Conservation (phyloP, 208 protist species). For the Trypanosoma melophagium region DNA sequence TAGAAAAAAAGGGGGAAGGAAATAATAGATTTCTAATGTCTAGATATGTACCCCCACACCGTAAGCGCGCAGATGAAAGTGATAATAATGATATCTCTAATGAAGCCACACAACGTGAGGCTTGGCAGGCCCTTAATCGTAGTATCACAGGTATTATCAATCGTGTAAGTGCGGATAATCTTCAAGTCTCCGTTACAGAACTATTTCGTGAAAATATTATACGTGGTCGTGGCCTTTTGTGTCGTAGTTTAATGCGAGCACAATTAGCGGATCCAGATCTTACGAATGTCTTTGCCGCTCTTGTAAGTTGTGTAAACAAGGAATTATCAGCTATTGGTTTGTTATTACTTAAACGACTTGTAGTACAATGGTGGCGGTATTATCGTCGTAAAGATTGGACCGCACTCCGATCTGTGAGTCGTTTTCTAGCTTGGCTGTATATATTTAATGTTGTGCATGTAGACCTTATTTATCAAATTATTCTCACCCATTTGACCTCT, state of each 20-base stretch:
- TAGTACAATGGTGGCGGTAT: conserved; percentile 86
- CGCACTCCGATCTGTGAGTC: conserved; percentile 65
- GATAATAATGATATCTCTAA: conserved; percentile 16
- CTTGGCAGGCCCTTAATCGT: conserved; percentile 97
- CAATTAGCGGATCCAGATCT: conserved; percentile 94
- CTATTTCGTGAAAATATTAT: conserved; percentile 98
- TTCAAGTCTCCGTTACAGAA: conserved; percentile 92
- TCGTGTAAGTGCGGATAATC: conserved; percentile 94
- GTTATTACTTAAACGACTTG: conserved; percentile 92
- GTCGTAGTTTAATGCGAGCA: conserved; percentile 92
- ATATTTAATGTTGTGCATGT: conserved; percentile 79
- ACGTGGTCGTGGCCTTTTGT: conserved; percentile 95
- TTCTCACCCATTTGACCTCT: conserved; percentile 61
- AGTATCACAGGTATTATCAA: conserved; percentile 98
- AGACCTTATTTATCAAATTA: conserved; percentile 75
- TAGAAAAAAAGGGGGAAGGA: not conserved
- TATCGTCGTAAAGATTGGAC: conserved; percentile 92
- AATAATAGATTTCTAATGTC: conserved; percentile 33
- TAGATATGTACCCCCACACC: conserved; percentile 73
- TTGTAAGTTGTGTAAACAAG: conserved; percentile 97
- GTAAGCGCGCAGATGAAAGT: conserved; percentile 32
- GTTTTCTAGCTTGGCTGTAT: conserved; percentile 74
- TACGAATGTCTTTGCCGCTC: conserved; percentile 94
- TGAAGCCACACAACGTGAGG: conserved; percentile 79
- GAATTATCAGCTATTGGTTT: conserved; percentile 96